phyloP scores from a whole-genome alignment of 2,329 filamentous ascomycete genomes.

The Neopestalotiopsis rosae region DNA sequence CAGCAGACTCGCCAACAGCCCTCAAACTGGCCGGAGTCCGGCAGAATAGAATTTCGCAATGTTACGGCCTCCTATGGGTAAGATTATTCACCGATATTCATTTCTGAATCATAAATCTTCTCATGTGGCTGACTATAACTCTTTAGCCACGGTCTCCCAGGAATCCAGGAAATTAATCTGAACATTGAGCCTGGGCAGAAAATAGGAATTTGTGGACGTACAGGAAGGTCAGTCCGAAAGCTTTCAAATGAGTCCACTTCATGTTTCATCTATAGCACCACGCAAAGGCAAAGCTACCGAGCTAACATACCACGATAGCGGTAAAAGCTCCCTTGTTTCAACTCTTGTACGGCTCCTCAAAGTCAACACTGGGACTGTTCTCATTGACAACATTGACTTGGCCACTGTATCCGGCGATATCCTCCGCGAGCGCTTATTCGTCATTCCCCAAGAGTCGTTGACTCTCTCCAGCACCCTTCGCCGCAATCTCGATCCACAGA shows the following conservation, averaged over 20 bases:
- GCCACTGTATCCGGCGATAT: background rate
- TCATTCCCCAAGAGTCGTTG: constrained; percentile 7
- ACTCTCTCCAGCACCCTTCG: constrained; percentile 9
- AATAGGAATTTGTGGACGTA: constrained; percentile 16
- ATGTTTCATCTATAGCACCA: background rate
- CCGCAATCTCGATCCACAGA: constrained; percentile 2
- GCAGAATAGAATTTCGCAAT: background rate
- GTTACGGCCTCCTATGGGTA: background rate
- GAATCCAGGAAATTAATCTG: background rate
- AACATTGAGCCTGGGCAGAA: background rate
- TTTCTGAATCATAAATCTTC: background rate
- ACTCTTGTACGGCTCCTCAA: constrained; percentile 5
- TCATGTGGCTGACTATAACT: background rate
- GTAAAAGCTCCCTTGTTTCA: constrained; percentile 10
- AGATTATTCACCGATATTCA: background rate
- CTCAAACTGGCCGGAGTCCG: background rate
- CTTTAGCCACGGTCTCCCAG: background rate
- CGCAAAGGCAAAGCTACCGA: background rate
- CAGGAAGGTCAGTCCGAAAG: constrained; percentile 17
- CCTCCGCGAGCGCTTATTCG: constrained; percentile 1
- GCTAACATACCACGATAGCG: background rate
- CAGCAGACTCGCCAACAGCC: background rate
- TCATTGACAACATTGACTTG: constrained; percentile 8
- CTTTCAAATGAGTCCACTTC: background rate
- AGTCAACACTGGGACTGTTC: background rate